Evolutionary conservation across 1,284 basidiomycete genomes (phyloP).

Genomic region (Microbotryum silenes-acaulis): DNA sequence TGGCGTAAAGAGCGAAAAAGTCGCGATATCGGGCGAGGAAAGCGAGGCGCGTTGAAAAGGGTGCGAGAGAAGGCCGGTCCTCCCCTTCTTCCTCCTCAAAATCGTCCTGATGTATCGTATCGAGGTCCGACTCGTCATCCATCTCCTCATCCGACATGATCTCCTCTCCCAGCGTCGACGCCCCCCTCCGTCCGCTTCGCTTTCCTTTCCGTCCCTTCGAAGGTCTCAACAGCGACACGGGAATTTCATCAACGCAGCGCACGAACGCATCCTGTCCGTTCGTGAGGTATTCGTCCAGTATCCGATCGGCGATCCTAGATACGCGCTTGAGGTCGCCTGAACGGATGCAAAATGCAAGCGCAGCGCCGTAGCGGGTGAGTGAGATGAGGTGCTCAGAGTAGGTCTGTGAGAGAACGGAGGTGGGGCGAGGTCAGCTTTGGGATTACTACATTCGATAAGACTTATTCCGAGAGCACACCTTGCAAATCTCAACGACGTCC

Average conservation of each 20-base stretch:
- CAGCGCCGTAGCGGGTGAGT: constrained; percentile 61
- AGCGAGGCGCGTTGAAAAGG: constrained; percentile 39
- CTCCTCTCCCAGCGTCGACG: too few species aligned
- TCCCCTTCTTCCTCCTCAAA: background rate
- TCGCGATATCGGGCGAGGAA: constrained; percentile 47
- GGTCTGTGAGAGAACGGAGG: constrained; percentile 46
- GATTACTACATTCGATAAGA: too few species aligned
- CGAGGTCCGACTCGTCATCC: background rate
- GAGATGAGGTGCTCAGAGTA: constrained; percentile 60
- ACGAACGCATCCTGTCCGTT: constrained; percentile 35
- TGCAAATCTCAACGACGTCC: constrained; percentile 29
- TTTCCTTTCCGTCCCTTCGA: too few species aligned
- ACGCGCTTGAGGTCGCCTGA: constrained; percentile 66
- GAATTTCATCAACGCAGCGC: too few species aligned
- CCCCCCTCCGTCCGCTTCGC: too few species aligned
- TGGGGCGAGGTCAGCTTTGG: background rate
- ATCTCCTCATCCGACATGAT: background rate
- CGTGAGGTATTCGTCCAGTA: constrained; percentile 42
- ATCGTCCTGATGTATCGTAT: background rate
- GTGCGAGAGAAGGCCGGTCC: constrained; percentile 1
- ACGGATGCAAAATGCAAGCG: constrained; percentile 64
- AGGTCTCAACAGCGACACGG: too few species aligned
- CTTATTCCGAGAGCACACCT: constrained; percentile 16
- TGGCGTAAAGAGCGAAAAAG: constrained; percentile 42
- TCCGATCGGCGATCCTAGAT: constrained; percentile 45